A percentile compares a stretch with the other conserved stretches of the same genome.
These are phyloP conservation scores for Thermoascus crustaceus DNA, from an alignment of 2,329 filamentous ascomycete species.

Conservation along the genomic window DNA sequence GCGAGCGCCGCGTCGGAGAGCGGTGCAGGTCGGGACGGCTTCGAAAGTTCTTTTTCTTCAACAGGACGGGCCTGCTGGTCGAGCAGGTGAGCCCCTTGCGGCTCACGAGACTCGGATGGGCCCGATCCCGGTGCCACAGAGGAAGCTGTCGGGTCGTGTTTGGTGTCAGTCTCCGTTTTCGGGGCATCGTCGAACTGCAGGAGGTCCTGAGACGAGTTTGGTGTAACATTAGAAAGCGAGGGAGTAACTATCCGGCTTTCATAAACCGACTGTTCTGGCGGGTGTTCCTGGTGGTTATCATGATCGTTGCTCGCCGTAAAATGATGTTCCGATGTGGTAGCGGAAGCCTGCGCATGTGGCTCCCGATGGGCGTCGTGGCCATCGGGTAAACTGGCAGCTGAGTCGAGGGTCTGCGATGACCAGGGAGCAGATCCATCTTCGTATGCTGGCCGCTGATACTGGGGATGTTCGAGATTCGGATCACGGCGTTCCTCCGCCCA, in stretches of 20 bases:
- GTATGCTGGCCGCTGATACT: slow-evolving; percentile 1
- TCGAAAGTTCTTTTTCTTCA: not conserved
- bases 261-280: slow-evolving; percentile 7
- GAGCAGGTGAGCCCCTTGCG: not conserved
- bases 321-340: slow-evolving; percentile 11
- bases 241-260: slow-evolving; percentile 15
- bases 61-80: not conserved
- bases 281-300: too few relatives aligned
- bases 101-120: not conserved
- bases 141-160: too few relatives aligned
- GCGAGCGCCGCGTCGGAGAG: slow-evolving; percentile 24
- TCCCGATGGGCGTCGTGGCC: slow-evolving; percentile 7
- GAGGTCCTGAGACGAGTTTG: slow-evolving; percentile 24
- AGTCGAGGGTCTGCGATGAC: not conserved
- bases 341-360: slow-evolving; percentile 6
- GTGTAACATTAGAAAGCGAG: slow-evolving; percentile 17
- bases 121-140: too few relatives aligned
- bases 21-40: slow-evolving; percentile 4
- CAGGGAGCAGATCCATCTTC: slow-evolving; percentile 7
- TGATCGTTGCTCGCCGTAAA: too few relatives aligned
- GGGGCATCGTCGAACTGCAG: slow-evolving; percentile 20
- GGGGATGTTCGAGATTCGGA: too few relatives aligned
- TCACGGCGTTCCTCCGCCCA: slow-evolving; percentile 15
- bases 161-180: slow-evolving; percentile 5
- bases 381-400: not conserved